phyloP scores from a whole-genome alignment of 2,329 filamentous ascomycete species.

The Neonectria punicea region DNA sequence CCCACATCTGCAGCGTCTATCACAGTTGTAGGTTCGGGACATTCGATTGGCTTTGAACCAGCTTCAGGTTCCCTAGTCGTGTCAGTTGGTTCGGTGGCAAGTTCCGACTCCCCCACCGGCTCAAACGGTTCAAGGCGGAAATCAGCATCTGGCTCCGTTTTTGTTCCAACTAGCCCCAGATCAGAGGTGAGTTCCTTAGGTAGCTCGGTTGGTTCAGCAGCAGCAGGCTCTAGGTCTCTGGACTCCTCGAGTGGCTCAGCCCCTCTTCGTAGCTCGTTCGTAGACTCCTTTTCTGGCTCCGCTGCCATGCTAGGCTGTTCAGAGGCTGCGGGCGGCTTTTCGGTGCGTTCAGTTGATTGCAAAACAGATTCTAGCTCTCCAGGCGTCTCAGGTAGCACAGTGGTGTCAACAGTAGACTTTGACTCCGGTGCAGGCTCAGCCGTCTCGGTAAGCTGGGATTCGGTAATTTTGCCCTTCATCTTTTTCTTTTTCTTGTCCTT shows the following conservation, averaged over 20 bases:
- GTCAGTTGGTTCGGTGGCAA: neutral
- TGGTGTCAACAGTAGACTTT: neutral
- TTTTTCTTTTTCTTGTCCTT: constrained; percentile 39
- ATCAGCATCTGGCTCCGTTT: neutral
- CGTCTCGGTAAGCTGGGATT: neutral
- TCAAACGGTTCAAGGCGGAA: neutral
- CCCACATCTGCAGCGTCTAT: neutral
- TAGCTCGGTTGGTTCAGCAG: neutral
- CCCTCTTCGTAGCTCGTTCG: neutral
- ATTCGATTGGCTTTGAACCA: neutral
- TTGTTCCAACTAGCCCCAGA: neutral
- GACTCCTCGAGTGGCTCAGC: neutral
- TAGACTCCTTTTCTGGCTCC: neutral
- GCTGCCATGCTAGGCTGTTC: neutral
- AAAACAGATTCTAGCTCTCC: neutral
- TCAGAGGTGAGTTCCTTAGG: neutral
- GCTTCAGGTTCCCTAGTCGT: neutral
- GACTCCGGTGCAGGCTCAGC: neutral
- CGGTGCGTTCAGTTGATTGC: neutral
- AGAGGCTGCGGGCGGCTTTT: neutral
- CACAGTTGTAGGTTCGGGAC: neutral
- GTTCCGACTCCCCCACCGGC: neutral
- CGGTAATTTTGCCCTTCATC: constrained; percentile 27
- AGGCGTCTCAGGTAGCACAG: neutral
- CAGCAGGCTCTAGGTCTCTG: neutral